Conservation (phyloP, 129 eudicot species). For the Tagetes erecta region DNA sequence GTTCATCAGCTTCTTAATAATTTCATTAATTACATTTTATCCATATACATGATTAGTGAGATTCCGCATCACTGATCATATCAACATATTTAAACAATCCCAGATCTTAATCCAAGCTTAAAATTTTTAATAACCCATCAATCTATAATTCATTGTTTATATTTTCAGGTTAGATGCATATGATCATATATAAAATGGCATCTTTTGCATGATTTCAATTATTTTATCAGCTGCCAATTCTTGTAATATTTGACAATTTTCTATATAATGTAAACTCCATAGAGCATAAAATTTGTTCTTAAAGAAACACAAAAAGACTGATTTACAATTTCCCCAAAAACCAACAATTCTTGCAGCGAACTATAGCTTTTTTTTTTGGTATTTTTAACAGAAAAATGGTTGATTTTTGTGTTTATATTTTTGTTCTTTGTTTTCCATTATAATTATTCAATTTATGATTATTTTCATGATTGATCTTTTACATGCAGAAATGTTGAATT, state of each 20-base stretch:
- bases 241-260: conserved; percentile 7
- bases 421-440: neutral
- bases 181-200: conserved; percentile 4
- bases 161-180: neutral
- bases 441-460: conserved; percentile 1
- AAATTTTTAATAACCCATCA: too few species aligned
- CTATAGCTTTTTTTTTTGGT: neutral
- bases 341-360: neutral
- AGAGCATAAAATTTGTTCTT: neutral
- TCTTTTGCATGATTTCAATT: conserved; percentile 22
- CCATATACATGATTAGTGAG: too few species aligned
- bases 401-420: neutral
- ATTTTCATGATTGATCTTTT: conserved; percentile 18
- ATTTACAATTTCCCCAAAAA: neutral
- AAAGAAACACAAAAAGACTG: neutral
- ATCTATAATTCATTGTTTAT: neutral
- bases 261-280: conserved; percentile 12
- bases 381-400: neutral
- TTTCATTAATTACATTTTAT: conserved; percentile 21
- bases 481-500: conserved; percentile 8
- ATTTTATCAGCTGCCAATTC: conserved; percentile 19
- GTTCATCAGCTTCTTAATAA: conserved; percentile 23
- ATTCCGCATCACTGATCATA: too few species aligned
- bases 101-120: too few species aligned
- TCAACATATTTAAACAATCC: too few species aligned